Base-by-base conservation (phyloP, 805 yeast species). In the Candida namnaoensis region DNA sequence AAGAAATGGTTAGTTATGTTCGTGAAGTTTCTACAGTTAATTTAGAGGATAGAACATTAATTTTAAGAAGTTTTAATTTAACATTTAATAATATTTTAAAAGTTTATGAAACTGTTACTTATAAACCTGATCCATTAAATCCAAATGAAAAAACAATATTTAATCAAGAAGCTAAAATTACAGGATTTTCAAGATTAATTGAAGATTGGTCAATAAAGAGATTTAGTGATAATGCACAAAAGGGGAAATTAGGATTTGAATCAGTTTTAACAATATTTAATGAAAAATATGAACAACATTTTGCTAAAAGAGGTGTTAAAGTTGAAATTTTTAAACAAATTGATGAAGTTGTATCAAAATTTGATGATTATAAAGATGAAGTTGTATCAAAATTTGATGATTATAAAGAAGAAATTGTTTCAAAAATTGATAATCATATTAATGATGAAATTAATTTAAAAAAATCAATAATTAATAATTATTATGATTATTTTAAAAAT, bases 151-250 rank as follows among this genome's bases (percentile, higher is more conserved):
- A 71, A 41, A 90, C 98, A 0, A 48, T 66, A 10, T 90, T 90
- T 58, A 61, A 65, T 32, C 99, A 91, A 61, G 78, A 74, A 47
- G 99, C 99, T 0, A 88, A 84, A 48, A 87, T 91, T 51, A 81
- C 88, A 2, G 96, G 98, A 0, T 83, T 93, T 5, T 83, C 95
- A 58, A 84, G 79, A 56, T 81, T 84, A 60, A 69, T 91, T 46
- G 99, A 91, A 61, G 95, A 88, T 39, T 91, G 96, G 95, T 77
- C 90, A 0, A 82, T 87, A 6, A 86, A 85, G 54, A 69, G 97
- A 58, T 93, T 91, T 61, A 78, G 80, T 37, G 93, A 86, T 58
- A 91, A 91, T 60, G 96, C 98, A 13, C 64, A 63, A 41, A 76
- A 76, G 51, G 99, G 99, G 28, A 82, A 80, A 50, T 50, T 63